A percentile compares a stretch with the other conserved stretches of the same genome.
Evolutionary conservation across 306 rosid species (phyloP).

Genomic region (Dalbergia oliveri): DNA sequence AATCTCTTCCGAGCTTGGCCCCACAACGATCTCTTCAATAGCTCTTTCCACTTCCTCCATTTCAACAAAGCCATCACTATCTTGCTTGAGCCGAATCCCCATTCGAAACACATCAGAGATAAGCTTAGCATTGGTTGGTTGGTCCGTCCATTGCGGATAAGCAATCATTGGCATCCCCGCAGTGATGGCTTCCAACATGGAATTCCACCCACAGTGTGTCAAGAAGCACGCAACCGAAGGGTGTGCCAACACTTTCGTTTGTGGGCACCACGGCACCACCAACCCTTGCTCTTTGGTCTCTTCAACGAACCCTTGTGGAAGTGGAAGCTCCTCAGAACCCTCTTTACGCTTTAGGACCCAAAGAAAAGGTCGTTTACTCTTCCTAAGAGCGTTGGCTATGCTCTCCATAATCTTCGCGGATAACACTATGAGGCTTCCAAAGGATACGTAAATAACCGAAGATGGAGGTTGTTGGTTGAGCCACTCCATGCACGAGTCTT

Average conservation of each 20-base stretch:
- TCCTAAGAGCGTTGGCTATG: slow-evolving; percentile 53
- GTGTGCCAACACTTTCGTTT: slow-evolving; percentile 55
- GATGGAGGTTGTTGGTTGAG: slow-evolving; percentile 43
- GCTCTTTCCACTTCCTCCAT: slow-evolving; percentile 53
- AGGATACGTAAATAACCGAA: slow-evolving; percentile 61
- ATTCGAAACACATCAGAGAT: slow-evolving; percentile 48
- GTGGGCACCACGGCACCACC: slow-evolving; percentile 64
- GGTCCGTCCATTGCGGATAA: slow-evolving; percentile 64
- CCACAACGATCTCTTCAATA: slow-evolving; percentile 44
- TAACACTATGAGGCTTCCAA: slow-evolving; percentile 52
- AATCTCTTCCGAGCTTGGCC: slow-evolving; percentile 37
- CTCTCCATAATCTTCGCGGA: slow-evolving; percentile 45
- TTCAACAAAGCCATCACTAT: slow-evolving; percentile 44
- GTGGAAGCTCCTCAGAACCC: slow-evolving; percentile 25
- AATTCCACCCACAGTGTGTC: slow-evolving; percentile 71
- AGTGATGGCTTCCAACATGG: slow-evolving; percentile 52
- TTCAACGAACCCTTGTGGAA: slow-evolving; percentile 42
- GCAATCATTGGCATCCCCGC: slow-evolving; percentile 60
- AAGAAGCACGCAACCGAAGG: slow-evolving; percentile 58
- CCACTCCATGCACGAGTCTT: slow-evolving; percentile 64
- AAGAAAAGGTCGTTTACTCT: slow-evolving; percentile 41
- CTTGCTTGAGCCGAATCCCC: slow-evolving; percentile 52
- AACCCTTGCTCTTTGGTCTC: slow-evolving; percentile 55
- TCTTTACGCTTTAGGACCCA: slow-evolving; percentile 51
- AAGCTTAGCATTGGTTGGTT: slow-evolving; percentile 66